phyloP scores from a whole-genome alignment of 108 stramenopile species.

The Licmophora abbreviata region DNA sequence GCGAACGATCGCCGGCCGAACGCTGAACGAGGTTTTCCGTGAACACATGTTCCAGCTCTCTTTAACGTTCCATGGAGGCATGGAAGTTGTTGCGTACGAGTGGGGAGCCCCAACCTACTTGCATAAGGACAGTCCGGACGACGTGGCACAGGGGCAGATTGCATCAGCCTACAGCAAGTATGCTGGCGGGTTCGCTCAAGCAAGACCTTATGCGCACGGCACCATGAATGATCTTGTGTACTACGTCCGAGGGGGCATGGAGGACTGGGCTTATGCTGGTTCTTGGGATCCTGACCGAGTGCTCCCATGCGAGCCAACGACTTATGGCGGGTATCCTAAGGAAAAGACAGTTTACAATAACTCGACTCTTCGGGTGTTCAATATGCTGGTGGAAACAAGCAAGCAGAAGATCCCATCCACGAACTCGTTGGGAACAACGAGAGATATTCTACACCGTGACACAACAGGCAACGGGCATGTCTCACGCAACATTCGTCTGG shows the following conservation, averaged over 20 bases:
- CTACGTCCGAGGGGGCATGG: slow-evolving; percentile 95
- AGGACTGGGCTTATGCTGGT: slow-evolving; percentile 59
- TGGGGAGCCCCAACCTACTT: slow-evolving; percentile 76
- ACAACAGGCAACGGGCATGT: slow-evolving; percentile 76
- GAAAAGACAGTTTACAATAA: slow-evolving; percentile 70
- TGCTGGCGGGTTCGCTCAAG: slow-evolving; percentile 25
- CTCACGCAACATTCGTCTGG: slow-evolving; percentile 81
- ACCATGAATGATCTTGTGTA: slow-evolving; percentile 89
- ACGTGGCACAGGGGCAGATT: slow-evolving; percentile 41
- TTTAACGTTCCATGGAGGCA: slow-evolving; percentile 93
- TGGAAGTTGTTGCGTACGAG: slow-evolving; percentile 89
- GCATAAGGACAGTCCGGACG: slow-evolving; percentile 35
- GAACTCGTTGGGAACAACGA: slow-evolving; percentile 47
- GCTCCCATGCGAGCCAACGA: slow-evolving; percentile 53
- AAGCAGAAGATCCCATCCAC: slow-evolving; percentile 50
- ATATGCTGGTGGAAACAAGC: slow-evolving; percentile 89
- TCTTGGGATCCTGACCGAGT: slow-evolving; percentile 83
- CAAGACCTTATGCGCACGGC: slow-evolving; percentile 28
- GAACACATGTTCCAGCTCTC: slow-evolving; percentile 88
- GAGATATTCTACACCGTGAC: slow-evolving; percentile 35
- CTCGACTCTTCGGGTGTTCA: slow-evolving; percentile 78
- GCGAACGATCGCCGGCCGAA: slow-evolving; percentile 83
- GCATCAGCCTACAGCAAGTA: slow-evolving; percentile 29
- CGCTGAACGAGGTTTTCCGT: slow-evolving; percentile 88
- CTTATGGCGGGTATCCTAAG: slow-evolving; percentile 46